Evolutionary conservation across 2,329 filamentous ascomycete genomes (phyloP).

Genomic region (Apiospora rasikravindrae): DNA sequence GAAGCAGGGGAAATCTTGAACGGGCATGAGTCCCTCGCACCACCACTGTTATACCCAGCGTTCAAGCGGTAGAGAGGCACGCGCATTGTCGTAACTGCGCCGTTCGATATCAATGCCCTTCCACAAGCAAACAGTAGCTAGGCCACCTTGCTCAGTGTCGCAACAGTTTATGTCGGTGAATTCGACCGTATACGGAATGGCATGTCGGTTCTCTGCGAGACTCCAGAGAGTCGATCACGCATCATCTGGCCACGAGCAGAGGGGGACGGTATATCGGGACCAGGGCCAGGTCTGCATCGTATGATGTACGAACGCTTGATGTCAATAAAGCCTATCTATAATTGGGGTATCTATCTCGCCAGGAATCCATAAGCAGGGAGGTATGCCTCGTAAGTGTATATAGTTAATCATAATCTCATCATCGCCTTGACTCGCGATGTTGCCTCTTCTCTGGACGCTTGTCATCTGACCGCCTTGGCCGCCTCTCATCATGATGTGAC

Average conservation of each 20-base stretch:
- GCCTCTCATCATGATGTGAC: slow-evolving; percentile 23
- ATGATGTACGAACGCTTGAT: background rate
- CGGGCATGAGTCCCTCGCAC: background rate
- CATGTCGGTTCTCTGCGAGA: background rate
- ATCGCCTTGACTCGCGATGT: slow-evolving; percentile 17
- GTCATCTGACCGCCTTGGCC: background rate
- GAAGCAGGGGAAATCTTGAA: slow-evolving; percentile 38
- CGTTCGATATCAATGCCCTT: too few species aligned
- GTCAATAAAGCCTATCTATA: background rate
- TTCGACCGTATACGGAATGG: background rate
- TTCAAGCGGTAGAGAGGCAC: background rate
- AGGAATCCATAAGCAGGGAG: slow-evolving; percentile 6
- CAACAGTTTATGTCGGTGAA: background rate
- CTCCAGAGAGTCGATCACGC: background rate
- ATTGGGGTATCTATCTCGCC: slow-evolving; percentile 11
- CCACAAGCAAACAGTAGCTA: background rate
- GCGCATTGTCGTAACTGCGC: background rate
- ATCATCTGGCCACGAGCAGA: background rate
- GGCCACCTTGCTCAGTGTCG: background rate
- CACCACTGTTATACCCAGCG: background rate
- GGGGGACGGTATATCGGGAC: background rate
- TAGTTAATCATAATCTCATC: background rate
- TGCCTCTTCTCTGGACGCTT: background rate
- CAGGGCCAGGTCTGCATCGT: background rate
- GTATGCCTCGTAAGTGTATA: slow-evolving; percentile 16